Base-by-base conservation (phyloP, 2,329 filamentous ascomycete species). In the Colletotrichum sp. region DNA sequence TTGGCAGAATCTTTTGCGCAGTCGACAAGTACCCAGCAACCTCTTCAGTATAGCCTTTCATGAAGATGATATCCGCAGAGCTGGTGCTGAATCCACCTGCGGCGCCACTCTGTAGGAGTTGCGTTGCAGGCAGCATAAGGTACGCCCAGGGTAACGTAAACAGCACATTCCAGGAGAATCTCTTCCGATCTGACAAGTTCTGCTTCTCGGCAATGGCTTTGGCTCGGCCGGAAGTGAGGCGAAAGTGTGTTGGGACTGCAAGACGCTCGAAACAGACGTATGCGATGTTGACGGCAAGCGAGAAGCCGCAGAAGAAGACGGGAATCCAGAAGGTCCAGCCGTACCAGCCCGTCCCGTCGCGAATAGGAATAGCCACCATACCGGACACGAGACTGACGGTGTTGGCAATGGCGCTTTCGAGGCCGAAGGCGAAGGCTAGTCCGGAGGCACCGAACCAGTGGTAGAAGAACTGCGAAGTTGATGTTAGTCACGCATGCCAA, bases 271-370 rank as follows among this genome's bases (percentile, higher is more conserved):
- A 78, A 61, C 54, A 71, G 33, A 79, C 76, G 64, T 78, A 78
- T n/a, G 58, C 36, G 12, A 76, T n/a, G 70, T 78, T 79, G 18
- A 77, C 73, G 8, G 70, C 6, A 8, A 79, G 64, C 7, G 71
- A 76, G 38, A 73, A 61, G 12, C 65, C 69, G 62, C 77, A 79
- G 69, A 78, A 78, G 57, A 77, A 69, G 11, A 71, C 77, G 2
- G 77, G 76, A 3, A 79, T 75, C 77, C 77, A 78, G 27, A 78
- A 78, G 0, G 76, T 78, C 77, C 77, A 79, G 4, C 76, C 77
- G 51, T 78, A 78, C 76, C 76, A 78, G 1, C 77, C 78, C 15
- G 76, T 79, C 1, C 75, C 54, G 36, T 79, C 72, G 7, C 76
- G 75, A 12, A 78, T 78, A 6, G 76, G 76, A 8, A 78, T 76